Evolutionary conservation across 306 rosid genomes (phyloP).

Genomic region (Lithocarpus polystachyus): DNA sequence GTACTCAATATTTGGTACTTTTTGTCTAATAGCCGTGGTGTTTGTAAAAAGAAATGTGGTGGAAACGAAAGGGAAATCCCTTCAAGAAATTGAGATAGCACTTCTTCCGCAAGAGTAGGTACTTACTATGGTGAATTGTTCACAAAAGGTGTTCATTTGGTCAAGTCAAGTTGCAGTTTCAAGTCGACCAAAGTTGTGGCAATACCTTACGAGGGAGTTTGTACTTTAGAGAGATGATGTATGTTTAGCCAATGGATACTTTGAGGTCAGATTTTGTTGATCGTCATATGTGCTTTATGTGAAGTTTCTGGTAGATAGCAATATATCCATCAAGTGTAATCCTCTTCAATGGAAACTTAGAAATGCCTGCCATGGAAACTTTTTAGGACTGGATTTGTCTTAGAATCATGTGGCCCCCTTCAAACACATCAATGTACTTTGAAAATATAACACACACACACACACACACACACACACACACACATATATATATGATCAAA

Average conservation of each 20-base stretch:
- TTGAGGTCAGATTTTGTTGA: neutral
- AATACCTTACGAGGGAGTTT: neutral
- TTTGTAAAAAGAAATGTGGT: constrained; percentile 85
- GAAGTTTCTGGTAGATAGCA: neutral
- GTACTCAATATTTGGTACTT: constrained; percentile 70
- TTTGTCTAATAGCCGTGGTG: constrained; percentile 73
- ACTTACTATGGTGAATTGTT: constrained; percentile 1
- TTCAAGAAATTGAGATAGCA: constrained; percentile 96
- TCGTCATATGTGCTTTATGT: neutral
- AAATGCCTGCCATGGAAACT: neutral
- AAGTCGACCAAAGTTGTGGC: neutral
- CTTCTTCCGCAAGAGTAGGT: constrained; percentile 80
- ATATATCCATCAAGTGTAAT: neutral
- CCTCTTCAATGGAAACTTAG: neutral
- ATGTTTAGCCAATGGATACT: neutral
- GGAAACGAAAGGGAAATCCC: constrained; percentile 96
- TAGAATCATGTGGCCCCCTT: too few species aligned
- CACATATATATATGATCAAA: too few species aligned
- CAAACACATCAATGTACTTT: too few species aligned
- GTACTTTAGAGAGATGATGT: neutral
- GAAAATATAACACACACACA: too few species aligned
- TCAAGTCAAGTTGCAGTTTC: constrained; percentile 4
- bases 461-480: too few species aligned
- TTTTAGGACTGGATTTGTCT: neutral
- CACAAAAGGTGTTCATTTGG: constrained; percentile 9